Conservation (phyloP, 2,329 filamentous ascomycete species). For the Verticillium tricorpus region DNA sequence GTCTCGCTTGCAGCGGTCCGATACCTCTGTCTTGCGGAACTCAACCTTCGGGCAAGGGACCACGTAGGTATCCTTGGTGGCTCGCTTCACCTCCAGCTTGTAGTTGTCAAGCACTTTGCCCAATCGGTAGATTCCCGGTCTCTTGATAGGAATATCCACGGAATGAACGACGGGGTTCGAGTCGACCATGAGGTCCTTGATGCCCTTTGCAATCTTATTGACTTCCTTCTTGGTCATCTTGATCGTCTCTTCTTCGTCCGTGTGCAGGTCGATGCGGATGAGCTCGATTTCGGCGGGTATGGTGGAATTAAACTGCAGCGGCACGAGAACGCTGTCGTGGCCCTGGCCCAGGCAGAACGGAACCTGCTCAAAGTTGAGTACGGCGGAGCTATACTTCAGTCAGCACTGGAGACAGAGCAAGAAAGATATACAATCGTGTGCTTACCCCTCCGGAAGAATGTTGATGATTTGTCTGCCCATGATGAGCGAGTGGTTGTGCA, state of each 20-base stretch:
- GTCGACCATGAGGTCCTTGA: constrained; percentile 62
- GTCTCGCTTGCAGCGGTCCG: constrained; percentile 77
- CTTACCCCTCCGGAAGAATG: constrained; percentile 86
- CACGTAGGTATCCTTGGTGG: constrained; percentile 73
- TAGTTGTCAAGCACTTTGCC: constrained; percentile 86
- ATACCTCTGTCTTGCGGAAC: constrained; percentile 58
- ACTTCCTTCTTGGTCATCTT: constrained; percentile 70
- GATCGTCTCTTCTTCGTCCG: constrained; percentile 74
- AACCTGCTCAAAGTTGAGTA: constrained; percentile 76
- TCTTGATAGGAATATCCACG: constrained; percentile 73
- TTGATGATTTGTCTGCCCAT: constrained; percentile 97
- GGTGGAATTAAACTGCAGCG: constrained; percentile 91
- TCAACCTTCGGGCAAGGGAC: constrained; percentile 79
- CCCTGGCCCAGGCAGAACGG: constrained; percentile 75
- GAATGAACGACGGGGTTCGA: constrained; percentile 56
- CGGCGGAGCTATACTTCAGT: constrained; percentile 59
- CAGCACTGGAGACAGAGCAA: constrained; percentile 15
- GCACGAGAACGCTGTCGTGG: constrained; percentile 60
- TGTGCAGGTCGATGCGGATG: constrained; percentile 80
- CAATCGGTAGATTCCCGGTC: constrained; percentile 82
- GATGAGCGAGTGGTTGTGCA: constrained; percentile 91
- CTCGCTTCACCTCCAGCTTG: constrained; percentile 83
- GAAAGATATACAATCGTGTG: neutral
- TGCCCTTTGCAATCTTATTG: constrained; percentile 66
- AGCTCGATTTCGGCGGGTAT: constrained; percentile 84